Percentiles rank a stretch among this genome's conserved stretches.
These are phyloP conservation scores for Venturia pyrina DNA, from an alignment of 2,329 filamentous ascomycete genomes.

Conservation along the genomic window DNA sequence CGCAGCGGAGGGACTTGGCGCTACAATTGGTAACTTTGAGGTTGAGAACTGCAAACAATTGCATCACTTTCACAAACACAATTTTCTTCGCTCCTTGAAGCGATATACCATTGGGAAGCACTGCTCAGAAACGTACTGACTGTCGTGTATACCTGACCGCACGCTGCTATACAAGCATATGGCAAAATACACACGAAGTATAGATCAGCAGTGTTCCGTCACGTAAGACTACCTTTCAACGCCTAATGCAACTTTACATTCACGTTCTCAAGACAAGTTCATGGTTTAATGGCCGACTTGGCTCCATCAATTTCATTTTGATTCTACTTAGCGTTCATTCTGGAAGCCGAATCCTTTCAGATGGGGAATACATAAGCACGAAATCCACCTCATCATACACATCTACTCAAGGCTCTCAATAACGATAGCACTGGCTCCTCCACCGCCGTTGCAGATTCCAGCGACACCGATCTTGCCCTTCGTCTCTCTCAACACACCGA, in stretches of 20 bases:
- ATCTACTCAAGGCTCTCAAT: conserved; percentile 46
- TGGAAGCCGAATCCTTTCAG: not conserved
- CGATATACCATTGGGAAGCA: not conserved
- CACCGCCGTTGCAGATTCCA: conserved; percentile 96
- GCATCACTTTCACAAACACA: not conserved
- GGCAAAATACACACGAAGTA: too few relatives aligned
- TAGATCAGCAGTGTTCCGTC: too few relatives aligned
- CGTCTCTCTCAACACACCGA: conserved; percentile 81
- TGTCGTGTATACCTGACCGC: too few relatives aligned
- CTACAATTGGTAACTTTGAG: not conserved
- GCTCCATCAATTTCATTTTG: not conserved
- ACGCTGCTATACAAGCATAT: too few relatives aligned
- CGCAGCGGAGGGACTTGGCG: not conserved
- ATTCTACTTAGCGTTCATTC: not conserved
- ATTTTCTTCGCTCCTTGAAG: not conserved
- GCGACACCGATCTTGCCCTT: conserved; percentile 88
- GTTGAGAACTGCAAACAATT: not conserved
- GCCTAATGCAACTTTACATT: too few relatives aligned
- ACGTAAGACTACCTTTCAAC: too few relatives aligned
- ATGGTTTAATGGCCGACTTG: not conserved
- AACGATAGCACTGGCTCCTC: conserved; percentile 87
- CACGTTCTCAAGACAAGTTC: not conserved
- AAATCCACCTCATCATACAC: not conserved
- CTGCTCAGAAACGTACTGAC: not conserved
- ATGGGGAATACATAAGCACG: not conserved